Conservation (phyloP, 495 filamentous ascomycete species). For the Melanomma pulvis-pyrius region DNA sequence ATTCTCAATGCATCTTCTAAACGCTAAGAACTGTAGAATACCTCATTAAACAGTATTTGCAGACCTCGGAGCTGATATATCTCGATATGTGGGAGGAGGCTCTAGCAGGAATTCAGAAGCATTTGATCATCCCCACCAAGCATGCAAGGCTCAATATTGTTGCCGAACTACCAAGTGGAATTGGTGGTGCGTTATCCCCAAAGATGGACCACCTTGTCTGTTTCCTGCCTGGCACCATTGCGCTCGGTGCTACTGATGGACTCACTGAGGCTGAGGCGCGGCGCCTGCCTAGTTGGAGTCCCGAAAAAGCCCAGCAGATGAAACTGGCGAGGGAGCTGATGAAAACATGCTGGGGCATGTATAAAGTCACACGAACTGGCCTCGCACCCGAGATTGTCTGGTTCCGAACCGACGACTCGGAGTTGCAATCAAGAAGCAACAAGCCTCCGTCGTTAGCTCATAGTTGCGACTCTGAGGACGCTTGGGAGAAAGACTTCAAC, state of each 20-base stretch:
- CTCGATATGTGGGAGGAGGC: constrained; percentile 87
- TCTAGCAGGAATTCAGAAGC: constrained; percentile 78
- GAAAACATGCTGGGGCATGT: constrained; percentile 96
- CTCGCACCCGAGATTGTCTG: constrained; percentile 88
- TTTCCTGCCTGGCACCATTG: constrained; percentile 93
- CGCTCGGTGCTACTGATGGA: constrained; percentile 83
- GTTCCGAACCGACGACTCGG: constrained; percentile 66
- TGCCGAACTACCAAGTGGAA: constrained; percentile 76
- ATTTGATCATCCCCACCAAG: constrained; percentile 82
- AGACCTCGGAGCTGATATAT: constrained; percentile 88
- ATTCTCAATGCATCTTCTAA: not conserved
- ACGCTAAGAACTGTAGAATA: constrained; percentile 60
- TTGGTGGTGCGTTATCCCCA: constrained; percentile 63
- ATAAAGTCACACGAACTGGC: constrained; percentile 78
- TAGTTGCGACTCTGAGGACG: constrained; percentile 50
- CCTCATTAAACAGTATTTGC: constrained; percentile 91
- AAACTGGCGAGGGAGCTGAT: constrained; percentile 79
- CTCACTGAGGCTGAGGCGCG: constrained; percentile 70
- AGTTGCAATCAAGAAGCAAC: constrained; percentile 37
- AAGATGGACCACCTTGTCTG: constrained; percentile 98
- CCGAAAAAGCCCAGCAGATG: constrained; percentile 80
- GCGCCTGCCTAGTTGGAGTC: constrained; percentile 67
- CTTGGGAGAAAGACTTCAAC: constrained; percentile 71
- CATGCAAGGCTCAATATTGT: constrained; percentile 78
- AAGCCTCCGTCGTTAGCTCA: constrained; percentile 45